Percentiles rank a stretch among this genome's conserved stretches.
phyloP scores from a whole-genome alignment of 2,329 filamentous ascomycete species.

The Calycina herbarum region DNA sequence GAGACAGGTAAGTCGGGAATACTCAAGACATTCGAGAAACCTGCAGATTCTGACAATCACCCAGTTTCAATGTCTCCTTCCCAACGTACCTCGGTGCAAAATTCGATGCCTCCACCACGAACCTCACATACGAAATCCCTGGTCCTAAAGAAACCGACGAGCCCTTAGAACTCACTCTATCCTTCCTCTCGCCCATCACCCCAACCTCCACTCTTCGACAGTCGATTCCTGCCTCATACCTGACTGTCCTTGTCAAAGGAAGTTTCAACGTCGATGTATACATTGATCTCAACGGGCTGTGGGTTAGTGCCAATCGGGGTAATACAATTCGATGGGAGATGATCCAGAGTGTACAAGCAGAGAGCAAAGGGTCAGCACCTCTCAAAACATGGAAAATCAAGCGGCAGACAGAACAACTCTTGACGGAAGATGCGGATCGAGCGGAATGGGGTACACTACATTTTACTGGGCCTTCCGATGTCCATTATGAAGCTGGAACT shows the following conservation, averaged over 20 bases:
- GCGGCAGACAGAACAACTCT: slow-evolving; percentile 61
- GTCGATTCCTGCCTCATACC: slow-evolving; percentile 68
- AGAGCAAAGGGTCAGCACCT: slow-evolving; percentile 36
- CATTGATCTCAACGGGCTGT: slow-evolving; percentile 71
- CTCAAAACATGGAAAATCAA: slow-evolving; percentile 69
- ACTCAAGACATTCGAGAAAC: too few relatives aligned
- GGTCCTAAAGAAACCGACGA: slow-evolving; percentile 41
- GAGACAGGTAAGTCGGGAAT: slow-evolving; percentile 37
- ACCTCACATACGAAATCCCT: slow-evolving; percentile 63
- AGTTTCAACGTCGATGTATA: slow-evolving; percentile 64
- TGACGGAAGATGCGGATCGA: slow-evolving; percentile 72
- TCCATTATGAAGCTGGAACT: slow-evolving; percentile 69
- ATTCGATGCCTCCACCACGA: slow-evolving; percentile 71
- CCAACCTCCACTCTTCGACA: slow-evolving; percentile 36
- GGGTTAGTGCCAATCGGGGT: slow-evolving; percentile 74
- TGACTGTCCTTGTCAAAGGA: slow-evolving; percentile 70
- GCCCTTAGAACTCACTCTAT: slow-evolving; percentile 56
- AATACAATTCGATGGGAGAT: slow-evolving; percentile 72
- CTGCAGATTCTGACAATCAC: slow-evolving; percentile 10
- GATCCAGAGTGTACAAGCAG: slow-evolving; percentile 44
- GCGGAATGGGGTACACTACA: slow-evolving; percentile 82
- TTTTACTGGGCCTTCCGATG: slow-evolving; percentile 70
- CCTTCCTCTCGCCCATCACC: slow-evolving; percentile 47
- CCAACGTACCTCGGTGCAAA: slow-evolving; percentile 60
- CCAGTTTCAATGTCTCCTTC: slow-evolving; percentile 57